Percentiles rank a stretch among this genome's conserved stretches.
Conservation (phyloP, 2,329 filamentous ascomycete genomes). For the Trichoderma sp. region DNA sequence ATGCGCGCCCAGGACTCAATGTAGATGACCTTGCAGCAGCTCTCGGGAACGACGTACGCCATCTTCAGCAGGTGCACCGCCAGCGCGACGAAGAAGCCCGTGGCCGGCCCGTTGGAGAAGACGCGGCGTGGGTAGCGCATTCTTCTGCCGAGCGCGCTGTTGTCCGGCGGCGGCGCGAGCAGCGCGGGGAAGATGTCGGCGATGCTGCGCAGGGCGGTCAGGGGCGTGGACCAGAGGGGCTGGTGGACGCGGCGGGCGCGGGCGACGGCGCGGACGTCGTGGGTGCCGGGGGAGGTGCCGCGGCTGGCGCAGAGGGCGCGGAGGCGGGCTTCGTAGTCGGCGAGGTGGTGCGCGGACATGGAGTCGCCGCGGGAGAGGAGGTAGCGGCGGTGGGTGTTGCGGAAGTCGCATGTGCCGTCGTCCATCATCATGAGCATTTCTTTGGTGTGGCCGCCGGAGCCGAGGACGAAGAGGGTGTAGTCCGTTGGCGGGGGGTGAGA, state of each 20-base stretch:
- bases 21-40: constrained; percentile 74
- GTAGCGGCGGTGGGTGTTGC: constrained; percentile 73
- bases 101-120: constrained; percentile 86
- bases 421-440: constrained; percentile 89
- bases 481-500: constrained; percentile 32
- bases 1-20: constrained; percentile 93
- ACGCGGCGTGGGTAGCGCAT: constrained; percentile 69
- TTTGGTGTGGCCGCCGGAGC: constrained; percentile 90
- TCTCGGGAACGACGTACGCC: constrained; percentile 47
- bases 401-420: constrained; percentile 55
- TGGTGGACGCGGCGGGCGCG: constrained; percentile 84
- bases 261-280: constrained; percentile 68
- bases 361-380: constrained; percentile 75
- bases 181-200: constrained; percentile 62
- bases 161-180: constrained; percentile 37
- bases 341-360: constrained; percentile 67
- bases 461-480: constrained; percentile 79
- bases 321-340: constrained; percentile 51
- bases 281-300: constrained; percentile 49
- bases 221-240: constrained; percentile 70
- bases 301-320: constrained; percentile 31
- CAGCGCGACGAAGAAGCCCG: constrained; percentile 72
- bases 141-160: constrained; percentile 31
- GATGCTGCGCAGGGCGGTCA: constrained; percentile 68
- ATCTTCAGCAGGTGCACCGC: constrained; percentile 54